These are phyloP conservation scores for Corymbia calophylla DNA, from an alignment of 441 rosid genomes.

Conservation along the genomic window DNA sequence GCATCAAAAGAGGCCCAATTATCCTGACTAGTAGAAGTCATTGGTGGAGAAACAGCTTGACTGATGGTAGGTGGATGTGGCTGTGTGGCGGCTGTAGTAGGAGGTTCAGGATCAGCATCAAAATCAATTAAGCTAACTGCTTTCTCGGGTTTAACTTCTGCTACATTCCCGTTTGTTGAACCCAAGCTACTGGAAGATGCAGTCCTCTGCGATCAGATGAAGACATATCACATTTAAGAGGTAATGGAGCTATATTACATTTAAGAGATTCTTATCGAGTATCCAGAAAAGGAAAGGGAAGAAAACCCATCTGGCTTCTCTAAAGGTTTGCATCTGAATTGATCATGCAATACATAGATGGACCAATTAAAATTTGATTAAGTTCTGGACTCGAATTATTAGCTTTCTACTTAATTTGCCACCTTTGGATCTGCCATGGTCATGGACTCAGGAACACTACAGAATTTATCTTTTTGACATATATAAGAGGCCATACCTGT, in stretches of 20 bases:
- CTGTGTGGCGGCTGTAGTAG: conserved; percentile 34
- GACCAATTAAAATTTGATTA: neutral
- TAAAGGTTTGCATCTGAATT: neutral
- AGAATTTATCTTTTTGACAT: neutral
- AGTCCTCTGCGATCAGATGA: conserved; percentile 52
- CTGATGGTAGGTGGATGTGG: conserved; percentile 25
- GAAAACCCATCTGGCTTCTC: neutral
- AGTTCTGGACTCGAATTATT: neutral
- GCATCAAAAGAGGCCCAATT: conserved; percentile 95
- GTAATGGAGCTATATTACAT: neutral
- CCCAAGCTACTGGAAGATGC: conserved; percentile 65
- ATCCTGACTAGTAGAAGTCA: conserved; percentile 33
- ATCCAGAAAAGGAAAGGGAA: neutral
- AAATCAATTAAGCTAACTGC: conserved; percentile 87
- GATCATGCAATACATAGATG: neutral
- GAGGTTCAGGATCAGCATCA: conserved; percentile 80
- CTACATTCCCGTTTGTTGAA: conserved; percentile 44
- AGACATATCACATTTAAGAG: neutral
- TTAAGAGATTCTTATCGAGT: neutral
- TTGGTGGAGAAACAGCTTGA: conserved; percentile 38
- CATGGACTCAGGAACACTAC: neutral
- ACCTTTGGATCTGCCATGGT: neutral
- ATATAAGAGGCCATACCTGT: conserved; percentile 39
- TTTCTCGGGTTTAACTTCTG: conserved; percentile 59
- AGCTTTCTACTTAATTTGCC: neutral